Percentiles rank a stretch among this genome's conserved stretches.
phyloP scores from a whole-genome alignment of 78 protist species.

The Dictyostelium capitatum region DNA sequence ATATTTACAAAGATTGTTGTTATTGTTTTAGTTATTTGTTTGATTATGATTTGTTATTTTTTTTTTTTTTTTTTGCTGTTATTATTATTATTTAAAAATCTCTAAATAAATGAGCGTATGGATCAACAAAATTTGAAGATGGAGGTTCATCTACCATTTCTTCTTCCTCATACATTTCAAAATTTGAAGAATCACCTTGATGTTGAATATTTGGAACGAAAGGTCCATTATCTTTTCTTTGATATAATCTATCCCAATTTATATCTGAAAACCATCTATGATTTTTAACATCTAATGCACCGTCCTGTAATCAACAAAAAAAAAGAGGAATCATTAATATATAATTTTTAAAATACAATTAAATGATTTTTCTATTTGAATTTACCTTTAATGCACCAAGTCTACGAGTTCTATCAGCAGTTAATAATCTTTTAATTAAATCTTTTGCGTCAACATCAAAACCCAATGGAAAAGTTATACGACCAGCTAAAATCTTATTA shows the following conservation, averaged over 20 bases:
- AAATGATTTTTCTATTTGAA: background rate
- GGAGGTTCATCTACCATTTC: conserved; percentile 60
- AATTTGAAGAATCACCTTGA: conserved; percentile 88
- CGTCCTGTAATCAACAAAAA: conserved; percentile 72
- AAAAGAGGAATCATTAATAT: too few species aligned
- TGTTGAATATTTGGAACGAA: conserved; percentile 68
- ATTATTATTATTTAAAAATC: conserved; percentile 45
- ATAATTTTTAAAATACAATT: too few species aligned
- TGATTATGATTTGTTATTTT: too few species aligned
- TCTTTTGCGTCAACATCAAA: conserved; percentile 92
- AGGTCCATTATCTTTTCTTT: conserved; percentile 77
- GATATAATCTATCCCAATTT: conserved; percentile 88
- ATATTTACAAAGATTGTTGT: background rate
- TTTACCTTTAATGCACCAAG: conserved; percentile 90
- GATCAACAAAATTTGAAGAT: conserved; percentile 51
- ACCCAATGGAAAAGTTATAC: conserved; percentile 91
- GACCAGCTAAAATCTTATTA: conserved; percentile 93
- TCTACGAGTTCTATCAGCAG: conserved; percentile 92
- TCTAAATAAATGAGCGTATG: conserved; percentile 45
- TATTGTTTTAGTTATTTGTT: background rate
- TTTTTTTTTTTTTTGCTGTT: background rate
- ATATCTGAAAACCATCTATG: conserved; percentile 94
- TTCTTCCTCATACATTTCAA: conserved; percentile 92
- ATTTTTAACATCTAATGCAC: conserved; percentile 94
- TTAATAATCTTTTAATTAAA: conserved; percentile 91